Conservation (phyloP, 306 rosid species). For the Hippophae tibetana region DNA sequence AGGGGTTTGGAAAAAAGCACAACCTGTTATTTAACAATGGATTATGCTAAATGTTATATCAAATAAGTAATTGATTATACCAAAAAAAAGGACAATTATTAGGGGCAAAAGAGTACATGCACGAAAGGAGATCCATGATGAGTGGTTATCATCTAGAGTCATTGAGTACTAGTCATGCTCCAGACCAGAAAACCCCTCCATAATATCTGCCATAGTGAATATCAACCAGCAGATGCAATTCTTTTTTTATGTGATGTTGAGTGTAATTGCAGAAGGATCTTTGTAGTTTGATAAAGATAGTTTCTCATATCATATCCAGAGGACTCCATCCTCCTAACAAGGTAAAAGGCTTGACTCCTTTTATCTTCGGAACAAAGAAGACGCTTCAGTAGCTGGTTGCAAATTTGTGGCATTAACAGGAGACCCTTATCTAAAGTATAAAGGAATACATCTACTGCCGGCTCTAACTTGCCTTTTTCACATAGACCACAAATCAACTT, state of each 20-base stretch:
- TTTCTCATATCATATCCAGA: conserved; percentile 34
- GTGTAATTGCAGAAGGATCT: conserved; percentile 19
- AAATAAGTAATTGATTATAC: too few species aligned
- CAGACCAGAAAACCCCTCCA: too few species aligned
- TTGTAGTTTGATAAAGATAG: conserved; percentile 17
- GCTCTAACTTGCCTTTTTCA: conserved; percentile 25
- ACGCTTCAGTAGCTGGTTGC: conserved; percentile 32
- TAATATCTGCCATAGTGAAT: too few species aligned
- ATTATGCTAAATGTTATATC: too few species aligned
- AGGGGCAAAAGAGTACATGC: too few species aligned
- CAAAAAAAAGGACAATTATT: too few species aligned
- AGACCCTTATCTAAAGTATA: conserved; percentile 54
- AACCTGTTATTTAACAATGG: too few species aligned
- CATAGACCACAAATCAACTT: conserved; percentile 57
- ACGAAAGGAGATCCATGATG: not conserved
- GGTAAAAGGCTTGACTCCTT: conserved; percentile 34
- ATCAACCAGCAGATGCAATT: not conserved
- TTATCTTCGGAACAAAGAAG: conserved; percentile 31
- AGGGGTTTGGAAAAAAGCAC: too few species aligned
- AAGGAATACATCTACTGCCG: conserved; percentile 45
- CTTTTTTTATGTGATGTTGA: conserved; percentile 1
- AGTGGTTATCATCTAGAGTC: not conserved
- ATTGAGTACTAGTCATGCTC: not conserved
- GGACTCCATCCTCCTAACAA: conserved; percentile 38
- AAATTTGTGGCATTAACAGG: conserved; percentile 25